A percentile compares a stretch with the other conserved stretches of the same genome.
phyloP scores from a whole-genome alignment of 2,329 filamentous ascomycete species.

The Cladosporium velox region DNA sequence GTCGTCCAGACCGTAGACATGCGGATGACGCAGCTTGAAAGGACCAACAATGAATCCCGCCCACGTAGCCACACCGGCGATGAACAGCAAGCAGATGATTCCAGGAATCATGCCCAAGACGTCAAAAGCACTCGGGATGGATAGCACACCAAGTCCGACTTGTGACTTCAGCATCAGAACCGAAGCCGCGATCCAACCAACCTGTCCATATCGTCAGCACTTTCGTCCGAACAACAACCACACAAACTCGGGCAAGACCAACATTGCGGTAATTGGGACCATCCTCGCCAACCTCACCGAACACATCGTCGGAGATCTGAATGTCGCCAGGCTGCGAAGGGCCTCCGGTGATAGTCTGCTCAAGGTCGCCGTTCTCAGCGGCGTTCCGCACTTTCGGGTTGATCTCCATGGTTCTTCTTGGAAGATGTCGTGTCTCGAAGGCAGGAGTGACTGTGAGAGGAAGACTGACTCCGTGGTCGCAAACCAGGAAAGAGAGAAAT shows the following conservation, averaged over 20 bases:
- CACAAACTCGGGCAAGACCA: conserved; percentile 25
- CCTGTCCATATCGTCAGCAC: conserved; percentile 28
- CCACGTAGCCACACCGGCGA: conserved; percentile 50
- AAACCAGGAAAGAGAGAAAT: conserved; percentile 8
- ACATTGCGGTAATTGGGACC: conserved; percentile 37
- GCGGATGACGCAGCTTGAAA: conserved; percentile 57
- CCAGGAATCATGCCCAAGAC: conserved; percentile 50
- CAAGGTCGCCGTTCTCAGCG: conserved; percentile 42
- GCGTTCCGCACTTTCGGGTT: conserved; percentile 34
- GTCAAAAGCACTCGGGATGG: conserved; percentile 49
- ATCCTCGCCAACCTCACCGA: conserved; percentile 39
- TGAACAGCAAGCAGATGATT: conserved; percentile 42
- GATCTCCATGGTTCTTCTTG: conserved; percentile 11
- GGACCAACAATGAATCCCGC: conserved; percentile 49
- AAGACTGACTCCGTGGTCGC: not conserved
- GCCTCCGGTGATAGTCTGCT: conserved; percentile 38
- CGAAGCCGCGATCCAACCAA: conserved; percentile 46
- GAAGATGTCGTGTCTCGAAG: not conserved
- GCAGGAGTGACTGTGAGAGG: conserved; percentile 5
- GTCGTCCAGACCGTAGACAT: conserved; percentile 59
- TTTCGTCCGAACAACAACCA: not conserved
- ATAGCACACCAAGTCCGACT: conserved; percentile 48
- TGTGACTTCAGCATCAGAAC: conserved; percentile 50
- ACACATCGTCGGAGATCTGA: conserved; percentile 35
- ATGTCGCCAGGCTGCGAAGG: conserved; percentile 14